Percentiles rank a stretch among this genome's conserved stretches.
Evolutionary conservation across 2,329 filamentous ascomycete species (phyloP).

Genomic region (Alternaria rosae): DNA sequence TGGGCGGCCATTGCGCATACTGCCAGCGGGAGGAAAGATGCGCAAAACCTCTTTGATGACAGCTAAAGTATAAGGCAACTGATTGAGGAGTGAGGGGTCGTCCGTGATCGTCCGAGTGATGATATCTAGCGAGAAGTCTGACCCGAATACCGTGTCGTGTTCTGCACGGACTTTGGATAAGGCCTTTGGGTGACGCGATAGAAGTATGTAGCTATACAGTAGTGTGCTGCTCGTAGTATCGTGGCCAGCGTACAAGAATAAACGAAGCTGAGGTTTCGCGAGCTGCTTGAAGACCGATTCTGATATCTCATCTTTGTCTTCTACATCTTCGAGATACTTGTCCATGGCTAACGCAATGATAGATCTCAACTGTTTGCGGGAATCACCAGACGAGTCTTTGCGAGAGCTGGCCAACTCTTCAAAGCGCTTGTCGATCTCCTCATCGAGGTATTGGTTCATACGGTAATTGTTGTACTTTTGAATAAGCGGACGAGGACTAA

Average conservation of each 20-base stretch:
- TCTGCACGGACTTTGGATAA: constrained; percentile 37
- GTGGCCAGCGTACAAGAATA: constrained; percentile 44
- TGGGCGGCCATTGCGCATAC: constrained; percentile 17
- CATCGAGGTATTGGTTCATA: constrained; percentile 21
- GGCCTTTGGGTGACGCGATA: constrained; percentile 31
- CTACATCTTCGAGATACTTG: constrained; percentile 3
- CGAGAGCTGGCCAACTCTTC: constrained; percentile 13
- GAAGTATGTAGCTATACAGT: constrained; percentile 29
- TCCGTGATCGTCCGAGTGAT: neutral
- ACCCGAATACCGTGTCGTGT: constrained; percentile 38
- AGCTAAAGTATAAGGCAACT: constrained; percentile 36
- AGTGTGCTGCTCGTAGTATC: constrained; percentile 40
- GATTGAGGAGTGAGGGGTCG: constrained; percentile 34
- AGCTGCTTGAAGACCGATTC: constrained; percentile 21
- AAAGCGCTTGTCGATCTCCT: constrained; percentile 24
- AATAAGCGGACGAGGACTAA: constrained; percentile 15
- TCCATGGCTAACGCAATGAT: constrained; percentile 12
- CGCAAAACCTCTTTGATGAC: constrained; percentile 48
- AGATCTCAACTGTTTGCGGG: neutral
- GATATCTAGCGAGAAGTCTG: constrained; percentile 9
- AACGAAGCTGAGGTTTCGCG: constrained; percentile 34
- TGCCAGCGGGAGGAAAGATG: constrained; percentile 43
- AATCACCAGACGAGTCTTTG: neutral
- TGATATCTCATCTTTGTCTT: constrained; percentile 11
- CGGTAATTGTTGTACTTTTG: constrained; percentile 18